Conservation (phyloP, 192 early-diverging fungal species). For the Obelidium mucronatum region DNA sequence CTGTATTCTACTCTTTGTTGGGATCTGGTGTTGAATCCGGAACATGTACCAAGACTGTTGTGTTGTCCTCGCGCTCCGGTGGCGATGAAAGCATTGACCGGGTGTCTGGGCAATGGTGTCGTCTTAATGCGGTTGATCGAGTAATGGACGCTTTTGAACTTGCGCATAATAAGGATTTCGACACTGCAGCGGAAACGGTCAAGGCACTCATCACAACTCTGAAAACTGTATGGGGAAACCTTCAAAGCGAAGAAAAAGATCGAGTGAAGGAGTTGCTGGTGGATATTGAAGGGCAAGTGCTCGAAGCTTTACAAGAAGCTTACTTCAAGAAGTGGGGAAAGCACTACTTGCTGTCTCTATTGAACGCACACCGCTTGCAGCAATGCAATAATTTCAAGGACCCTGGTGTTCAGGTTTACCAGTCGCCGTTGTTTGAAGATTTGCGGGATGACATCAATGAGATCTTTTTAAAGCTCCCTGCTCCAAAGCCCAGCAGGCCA, state of each 20-base stretch:
- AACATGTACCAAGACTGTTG: not conserved
- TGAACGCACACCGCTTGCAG: slow-evolving; percentile 39
- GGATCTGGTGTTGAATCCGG: no score
- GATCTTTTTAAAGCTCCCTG: slow-evolving; percentile 40
- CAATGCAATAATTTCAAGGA: slow-evolving; percentile 54
- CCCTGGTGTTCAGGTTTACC: slow-evolving; percentile 47
- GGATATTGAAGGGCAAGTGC: slow-evolving; percentile 39
- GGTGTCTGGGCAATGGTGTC: slow-evolving; percentile 15
- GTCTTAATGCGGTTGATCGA: slow-evolving; percentile 2
- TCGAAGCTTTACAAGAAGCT: slow-evolving; percentile 19
- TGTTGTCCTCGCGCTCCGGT: not conserved
- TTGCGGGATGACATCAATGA: slow-evolving; percentile 33
- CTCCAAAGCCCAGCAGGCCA: slow-evolving; percentile 31
- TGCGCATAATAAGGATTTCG: not conserved
- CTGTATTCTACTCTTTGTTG: not conserved
- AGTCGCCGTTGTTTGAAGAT: slow-evolving; percentile 18
- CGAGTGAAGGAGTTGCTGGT: slow-evolving; percentile 32
- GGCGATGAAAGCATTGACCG: slow-evolving; percentile 21
- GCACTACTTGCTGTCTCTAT: slow-evolving; percentile 43
- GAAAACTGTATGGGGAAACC: not conserved
- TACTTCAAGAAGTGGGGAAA: slow-evolving; percentile 43
- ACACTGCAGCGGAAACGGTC: slow-evolving; percentile 2
- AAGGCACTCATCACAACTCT: not conserved
- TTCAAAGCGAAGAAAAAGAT: slow-evolving; percentile 1
- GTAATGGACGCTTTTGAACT: slow-evolving; percentile 21